Percentiles rank a stretch among this genome's conserved stretches.
Evolutionary conservation across 2,329 filamentous ascomycete species (phyloP).

Genomic region (Colletotrichum spaethianum): DNA sequence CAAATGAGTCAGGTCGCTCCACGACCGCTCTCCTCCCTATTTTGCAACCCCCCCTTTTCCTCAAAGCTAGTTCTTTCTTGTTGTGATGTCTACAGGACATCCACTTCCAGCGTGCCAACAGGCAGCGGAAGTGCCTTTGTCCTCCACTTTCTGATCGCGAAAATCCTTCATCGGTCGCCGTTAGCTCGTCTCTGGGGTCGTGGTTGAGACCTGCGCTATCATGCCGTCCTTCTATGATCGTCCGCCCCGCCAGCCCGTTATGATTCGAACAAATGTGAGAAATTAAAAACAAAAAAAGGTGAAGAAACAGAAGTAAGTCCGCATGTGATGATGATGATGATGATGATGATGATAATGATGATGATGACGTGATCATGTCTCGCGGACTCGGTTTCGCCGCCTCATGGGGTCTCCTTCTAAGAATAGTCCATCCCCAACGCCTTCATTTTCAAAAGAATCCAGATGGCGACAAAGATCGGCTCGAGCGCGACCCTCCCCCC

Average conservation of each 20-base stretch:
- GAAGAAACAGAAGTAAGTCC: constrained; percentile 36
- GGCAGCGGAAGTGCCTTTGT: constrained; percentile 5
- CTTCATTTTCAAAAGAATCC: constrained; percentile 39
- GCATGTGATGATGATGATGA: constrained; percentile 37
- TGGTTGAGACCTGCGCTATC: constrained; percentile 29
- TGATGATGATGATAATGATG: constrained; percentile 14
- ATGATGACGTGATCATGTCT: constrained; percentile 33
- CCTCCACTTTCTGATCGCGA: constrained; percentile 14
- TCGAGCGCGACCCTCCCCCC: background rate
- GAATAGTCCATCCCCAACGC: constrained; percentile 39
- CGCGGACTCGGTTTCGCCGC: constrained; percentile 28
- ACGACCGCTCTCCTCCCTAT: constrained; percentile 24
- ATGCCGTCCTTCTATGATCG: constrained; percentile 37
- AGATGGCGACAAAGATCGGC: constrained; percentile 29
- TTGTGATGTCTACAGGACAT: constrained; percentile 1
- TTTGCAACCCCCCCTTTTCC: constrained; percentile 5
- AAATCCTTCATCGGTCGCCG: constrained; percentile 24
- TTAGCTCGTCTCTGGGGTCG: constrained; percentile 32
- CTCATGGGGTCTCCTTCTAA: constrained; percentile 39
- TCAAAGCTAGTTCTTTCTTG: background rate
- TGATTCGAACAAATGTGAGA: constrained; percentile 40
- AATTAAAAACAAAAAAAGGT: constrained; percentile 31
- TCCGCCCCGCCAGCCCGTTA: constrained; percentile 34
- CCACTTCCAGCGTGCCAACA: constrained; percentile 11
- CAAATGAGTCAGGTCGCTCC: constrained; percentile 32